phyloP scores from a whole-genome alignment of 2,329 filamentous ascomycete genomes.

The Ustulina deusta region DNA sequence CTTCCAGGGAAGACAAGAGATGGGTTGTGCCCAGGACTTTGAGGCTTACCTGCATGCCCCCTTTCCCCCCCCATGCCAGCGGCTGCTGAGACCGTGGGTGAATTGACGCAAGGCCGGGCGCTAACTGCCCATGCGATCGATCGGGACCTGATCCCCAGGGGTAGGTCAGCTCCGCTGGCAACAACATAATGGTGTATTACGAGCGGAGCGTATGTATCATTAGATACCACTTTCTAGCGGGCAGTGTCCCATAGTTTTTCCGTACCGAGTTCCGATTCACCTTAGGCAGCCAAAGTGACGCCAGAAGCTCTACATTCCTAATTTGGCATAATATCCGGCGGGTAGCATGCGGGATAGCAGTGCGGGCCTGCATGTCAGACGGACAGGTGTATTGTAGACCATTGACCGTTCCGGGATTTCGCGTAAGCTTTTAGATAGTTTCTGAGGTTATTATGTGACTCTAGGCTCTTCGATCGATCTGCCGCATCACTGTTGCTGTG shows the following conservation, averaged over 20 bases:
- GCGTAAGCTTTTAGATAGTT: too few relatives aligned
- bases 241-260: constrained; percentile 11
- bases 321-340: constrained; percentile 12
- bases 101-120: constrained; percentile 15
- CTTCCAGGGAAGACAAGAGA: neutral
- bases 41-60: constrained; percentile 10
- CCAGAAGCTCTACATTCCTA: neutral
- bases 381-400: too few relatives aligned
- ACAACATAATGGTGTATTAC: neutral
- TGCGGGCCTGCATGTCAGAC: neutral
- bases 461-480: too few relatives aligned
- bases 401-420: too few relatives aligned
- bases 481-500: too few relatives aligned
- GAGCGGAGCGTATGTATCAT: constrained; percentile 10
- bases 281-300: neutral
- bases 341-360: neutral
- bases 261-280: neutral
- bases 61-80: constrained; percentile 17
- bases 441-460: too few relatives aligned
- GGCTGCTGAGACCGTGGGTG: constrained; percentile 6
- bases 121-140: constrained; percentile 17
- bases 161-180: constrained; percentile 4
- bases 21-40: neutral
- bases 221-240: constrained; percentile 16
- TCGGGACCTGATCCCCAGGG: constrained; percentile 1